Evolutionary conservation across 1,284 basidiomycete genomes (phyloP).

Genomic region (Melampsora americana): DNA sequence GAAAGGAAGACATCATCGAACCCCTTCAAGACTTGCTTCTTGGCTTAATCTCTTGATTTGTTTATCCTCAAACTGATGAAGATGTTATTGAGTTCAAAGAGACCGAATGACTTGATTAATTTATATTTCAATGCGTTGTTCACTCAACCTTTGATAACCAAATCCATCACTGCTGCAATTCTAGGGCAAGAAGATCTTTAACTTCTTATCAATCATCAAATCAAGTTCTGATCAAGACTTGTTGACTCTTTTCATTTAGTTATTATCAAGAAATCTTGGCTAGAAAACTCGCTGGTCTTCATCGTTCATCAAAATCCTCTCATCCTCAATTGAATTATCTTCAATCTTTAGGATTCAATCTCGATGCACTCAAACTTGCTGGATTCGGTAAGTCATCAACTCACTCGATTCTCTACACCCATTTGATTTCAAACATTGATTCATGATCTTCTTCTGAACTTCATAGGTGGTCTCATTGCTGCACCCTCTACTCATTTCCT

Average conservation of each 20-base stretch:
- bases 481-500: constrained; percentile 21
- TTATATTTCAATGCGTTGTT: constrained; percentile 25
- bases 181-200: constrained; percentile 12
- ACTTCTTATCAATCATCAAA: neutral
- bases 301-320: constrained; percentile 61
- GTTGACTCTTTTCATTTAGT: constrained; percentile 21
- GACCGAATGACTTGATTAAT: neutral
- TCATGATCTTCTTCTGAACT: constrained; percentile 59
- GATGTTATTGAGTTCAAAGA: neutral
- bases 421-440: constrained; percentile 70
- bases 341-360: constrained; percentile 63
- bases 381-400: constrained; percentile 68
- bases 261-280: constrained; percentile 78
- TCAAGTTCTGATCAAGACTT: neutral
- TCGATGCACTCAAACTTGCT: constrained; percentile 73
- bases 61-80: no score
- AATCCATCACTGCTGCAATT: constrained; percentile 22
- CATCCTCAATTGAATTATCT: constrained; percentile 61
- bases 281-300: constrained; percentile 65
- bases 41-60: no score
- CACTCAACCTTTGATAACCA: constrained; percentile 26
- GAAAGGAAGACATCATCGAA: no score
- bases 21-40: no score
- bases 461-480: constrained; percentile 29
- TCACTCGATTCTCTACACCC: constrained; percentile 71